Evolutionary conservation across 83 land plant genomes (phyloP).

Genomic region (Picea abies): DNA sequence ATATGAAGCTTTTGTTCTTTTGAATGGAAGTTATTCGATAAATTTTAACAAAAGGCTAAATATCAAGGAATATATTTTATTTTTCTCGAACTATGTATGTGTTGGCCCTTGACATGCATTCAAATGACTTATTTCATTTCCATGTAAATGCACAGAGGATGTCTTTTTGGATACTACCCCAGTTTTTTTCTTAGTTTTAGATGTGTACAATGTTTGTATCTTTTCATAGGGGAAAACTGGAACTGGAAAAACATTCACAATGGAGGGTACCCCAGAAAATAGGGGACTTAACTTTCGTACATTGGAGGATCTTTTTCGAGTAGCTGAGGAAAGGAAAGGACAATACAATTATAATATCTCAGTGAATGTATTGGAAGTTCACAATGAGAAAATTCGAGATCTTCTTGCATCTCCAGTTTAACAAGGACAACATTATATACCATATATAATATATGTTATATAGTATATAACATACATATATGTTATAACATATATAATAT

Average conservation of each 20-base stretch:
- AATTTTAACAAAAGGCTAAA: background rate
- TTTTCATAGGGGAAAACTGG: constrained; percentile 96
- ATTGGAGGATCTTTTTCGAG: constrained; percentile 76
- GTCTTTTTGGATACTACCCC: constrained; percentile 89
- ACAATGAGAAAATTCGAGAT: constrained; percentile 96
- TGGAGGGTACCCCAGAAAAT: constrained; percentile 71
- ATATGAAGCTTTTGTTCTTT: background rate
- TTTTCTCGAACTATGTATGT: background rate
- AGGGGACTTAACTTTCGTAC: constrained; percentile 93
- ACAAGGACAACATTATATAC: constrained; percentile 44
- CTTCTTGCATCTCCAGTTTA: constrained; percentile 55
- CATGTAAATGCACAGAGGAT: constrained; percentile 48
- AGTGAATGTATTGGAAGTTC: constrained; percentile 96
- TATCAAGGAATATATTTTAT: background rate
- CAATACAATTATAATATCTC: constrained; percentile 69
- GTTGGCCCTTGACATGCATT: background rate
- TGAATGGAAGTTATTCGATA: too few relatives aligned
- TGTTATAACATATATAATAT: too few relatives aligned
- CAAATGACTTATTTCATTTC: background rate
- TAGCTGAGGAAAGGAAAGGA: constrained; percentile 60
- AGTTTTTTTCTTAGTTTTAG: constrained; percentile 81
- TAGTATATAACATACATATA: too few relatives aligned
- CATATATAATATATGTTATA: too few relatives aligned
- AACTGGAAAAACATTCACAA: constrained; percentile 91
- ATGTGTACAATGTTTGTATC: constrained; percentile 92